Base-by-base conservation (phyloP, 371 early-diverging fungal genomes). In the Apophysomyces trapeziformis region DNA sequence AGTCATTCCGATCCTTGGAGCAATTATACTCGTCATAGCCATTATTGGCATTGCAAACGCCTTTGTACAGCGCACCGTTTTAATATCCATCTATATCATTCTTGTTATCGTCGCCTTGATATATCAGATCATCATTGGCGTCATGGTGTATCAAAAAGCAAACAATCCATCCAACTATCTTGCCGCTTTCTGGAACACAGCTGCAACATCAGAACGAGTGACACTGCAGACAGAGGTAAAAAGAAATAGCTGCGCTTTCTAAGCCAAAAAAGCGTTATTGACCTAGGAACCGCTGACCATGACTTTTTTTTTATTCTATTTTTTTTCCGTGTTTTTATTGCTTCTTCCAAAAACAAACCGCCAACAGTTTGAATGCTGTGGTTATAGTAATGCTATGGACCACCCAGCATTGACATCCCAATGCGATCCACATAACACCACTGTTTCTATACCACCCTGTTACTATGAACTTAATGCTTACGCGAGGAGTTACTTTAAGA, bases 291-390 rank as follows among this genome's bases (percentile, higher is more conserved):
- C 21, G 41, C 54, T 21, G 5, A 16, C n/a, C 54, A 21, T 26
- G 4, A 4, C 21, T 16, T n/a, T 7, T 50, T 50, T 5, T 50
- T 50, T 21, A 39, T 50, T 56, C 32, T 26, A 26, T 26, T 26
- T 26, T 26, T 26, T 26, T 26, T 26, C 2, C 0, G 3, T 26
- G 32, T 26, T 26, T 26, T 26, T 26, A 26, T 26, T 26, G 32
- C 32, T 26, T 1, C 32, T 26, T 26, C 32, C 32, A 26, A 26
- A 26, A 26, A 26, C 32, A 3, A 26, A 26, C 32, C 32, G 2
- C 1, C 32, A 26, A 13, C 58, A 82, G 83, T 82, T 82, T 60
- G 46, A 67, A 21, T 82, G 83, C 58, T 82, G 83, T 68, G 83
- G 83, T 41, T 78, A 67, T 59, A 75, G 77, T 58, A 75, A 73